Base-by-base conservation (phyloP, 768 basidiomycete genomes). In the Imleria badia region DNA sequence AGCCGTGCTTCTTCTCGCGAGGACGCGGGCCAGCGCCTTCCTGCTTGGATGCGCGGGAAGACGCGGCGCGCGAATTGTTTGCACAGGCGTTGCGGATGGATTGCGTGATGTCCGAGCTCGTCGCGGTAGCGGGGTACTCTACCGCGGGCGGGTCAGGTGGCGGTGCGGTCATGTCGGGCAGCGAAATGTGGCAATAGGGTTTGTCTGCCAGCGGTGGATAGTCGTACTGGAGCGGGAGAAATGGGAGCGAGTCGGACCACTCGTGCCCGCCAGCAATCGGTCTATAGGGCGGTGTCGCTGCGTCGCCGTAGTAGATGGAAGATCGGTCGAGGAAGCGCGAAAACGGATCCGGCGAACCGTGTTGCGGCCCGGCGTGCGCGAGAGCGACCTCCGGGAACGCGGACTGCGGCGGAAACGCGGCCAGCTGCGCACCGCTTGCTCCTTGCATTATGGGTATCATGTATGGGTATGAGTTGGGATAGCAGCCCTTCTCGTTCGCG, bases 1-100 rank as follows among this genome's bases (percentile, higher is more conserved):
- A 91, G 30, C 76, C 80, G 70, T 91, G 88, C 74, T 83, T 83
- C 78, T 84, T 85, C 78, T 86, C 84, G 70, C 84, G 80, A 3
- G 68, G 68, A 55, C 68, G 70, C 12, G 68, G 58, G 0, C 45
- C 58, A 19, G 60, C 38, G 20, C 63, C 64, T 65, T 71, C 69
- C 36, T 59, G 60, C 63, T 71, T 71, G 52, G 67, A 59, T 58
- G 66, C 53, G 61, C 68, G 68, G 19, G 66, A 51, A 19, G 54
- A 46, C 0, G 59, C 49, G 23, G 58, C 48, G 44, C 65, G 66
- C 44, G 67, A 26, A 23, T 41, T 60, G 29, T 41, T 60, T 40
- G 66, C 58, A 31, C 67, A 65, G n/a, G 69, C 68, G 15, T 56
- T 71, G 63, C 68, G 68, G 54, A 70, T 67, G 51, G 68, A 69